Evolutionary conservation across 257 asterid species (phyloP), one percentile per base, ranked within the genome.

Genomic region (Plantago major): DNA sequence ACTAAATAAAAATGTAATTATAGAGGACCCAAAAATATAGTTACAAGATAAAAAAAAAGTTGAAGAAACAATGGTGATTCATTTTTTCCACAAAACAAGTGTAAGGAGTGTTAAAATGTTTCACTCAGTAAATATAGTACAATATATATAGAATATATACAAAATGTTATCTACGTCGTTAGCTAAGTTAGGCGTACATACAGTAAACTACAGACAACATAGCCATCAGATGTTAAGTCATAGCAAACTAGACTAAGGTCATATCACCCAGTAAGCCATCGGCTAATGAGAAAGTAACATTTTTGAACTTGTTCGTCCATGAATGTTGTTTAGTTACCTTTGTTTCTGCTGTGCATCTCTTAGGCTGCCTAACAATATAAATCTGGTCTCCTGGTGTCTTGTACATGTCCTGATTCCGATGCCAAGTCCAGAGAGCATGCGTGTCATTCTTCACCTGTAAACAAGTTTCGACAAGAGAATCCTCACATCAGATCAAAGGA

Each of bases 341-440:
- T 11, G 78, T 54, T 66, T 63, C 49, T 7, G 49, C 40, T 14
- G 74, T 64, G 67, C 96, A 91, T 55, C 69, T 18, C n/a, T 84
- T 74, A 38, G 96, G 99, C 70, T 83, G 95, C 47, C 98, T 69
- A 9, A 89, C 84, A 44, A 92, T 77, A 86, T 84, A 92, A 57
- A 92, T 81, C 60, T 79, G 89, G 69, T 92, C 99, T 5, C 97
- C 97, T 4, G 60, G 69, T 71, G 73, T 78, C 53, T 79, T 62
- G 64, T 87, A 89, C 33, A 80, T 77, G 19, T 81, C 95, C 67
- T 86, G 95, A 67, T 89, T 92, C 74, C 99, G 69, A 63, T 92
- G 99, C 96, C 99, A 92, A 22, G 95, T 92, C 99, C 97, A 92
- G 11, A 92, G 72, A 1, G 97, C 95, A 59, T 89, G 50, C 0